Evolutionary conservation across 805 yeast genomes (phyloP), one percentile per base, ranked within the genome.

Genomic region (Spathaspora boniae): DNA sequence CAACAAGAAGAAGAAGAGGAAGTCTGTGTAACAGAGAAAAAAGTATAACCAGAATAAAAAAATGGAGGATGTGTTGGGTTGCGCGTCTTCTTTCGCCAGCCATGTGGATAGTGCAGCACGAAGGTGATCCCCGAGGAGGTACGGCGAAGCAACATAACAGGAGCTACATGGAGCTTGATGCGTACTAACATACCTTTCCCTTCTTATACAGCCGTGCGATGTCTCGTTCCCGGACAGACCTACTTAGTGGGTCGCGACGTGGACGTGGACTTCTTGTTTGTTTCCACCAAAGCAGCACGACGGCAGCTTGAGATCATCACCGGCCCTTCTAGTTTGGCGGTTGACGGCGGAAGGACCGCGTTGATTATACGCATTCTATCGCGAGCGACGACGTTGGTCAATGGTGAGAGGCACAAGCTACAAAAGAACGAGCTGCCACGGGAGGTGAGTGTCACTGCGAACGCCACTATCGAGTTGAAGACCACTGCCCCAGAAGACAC

Each of bases 281-380:
- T 51, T 18, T 58, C 61, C 32, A 44, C 51, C 16, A 47, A 51
- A 30, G 63, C 59, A 9, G 60, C 68, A 6, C 50, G 62, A 33
- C 48, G 49, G 12, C 62, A 60, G 40, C 41, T 62, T 12, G 48
- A 51, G 27, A 11, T 62, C 7, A 31, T 22, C 7, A 22, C 48
- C 6, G 53, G 46, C 6, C 20, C 33, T 5, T 36, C 12, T 9
- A 23, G 17, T 17, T 4, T 17, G n/a, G 8, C 33, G 14, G 11
- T 16, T 11, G 9, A 7, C 23, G 4, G 9, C 15, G 22, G 11
- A 5, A 21, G 26, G 24, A 19, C 60, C 1, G 47, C 51, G 12
- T 33, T 62, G 7, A 24, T 33, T 5, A 43, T 58, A 16, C 40
- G 38, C 8, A 47, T 61, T 17, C 50, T 59, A 19, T 54, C 66